Evolutionary conservation across 352 stramenopile species (phyloP), one percentile per base, ranked within the genome.

Genomic region (Globisporangium ultimum): DNA sequence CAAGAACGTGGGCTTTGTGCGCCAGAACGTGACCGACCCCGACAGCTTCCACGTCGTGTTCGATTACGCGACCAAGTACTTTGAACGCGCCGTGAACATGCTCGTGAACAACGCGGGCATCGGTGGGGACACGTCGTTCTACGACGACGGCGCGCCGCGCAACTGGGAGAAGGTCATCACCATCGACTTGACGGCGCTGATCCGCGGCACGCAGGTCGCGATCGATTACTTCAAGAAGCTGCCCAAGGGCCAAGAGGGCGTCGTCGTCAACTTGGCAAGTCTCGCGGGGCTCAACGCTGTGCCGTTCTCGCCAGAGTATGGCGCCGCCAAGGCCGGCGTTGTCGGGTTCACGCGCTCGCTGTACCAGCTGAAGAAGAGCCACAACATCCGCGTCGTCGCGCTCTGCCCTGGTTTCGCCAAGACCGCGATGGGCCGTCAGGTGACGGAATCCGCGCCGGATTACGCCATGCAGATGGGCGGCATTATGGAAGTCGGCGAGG

Each of bases 41-140:
- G 69, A 76, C 50, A 84, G 71, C 48, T 94, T 92, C 69, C 60
- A 76, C 49, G 68, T 61, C 6, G 69, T 66, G 8, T 93, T 91
- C 49, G 78, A 86, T 22, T 78, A 74, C 57, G 80, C 80, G 45
- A 60, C 51, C 57, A 72, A 75, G 58, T 86, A 80, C 58, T 92
- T 94, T 58, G 72, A 76, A 18, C 50, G 48, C 32, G 71, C 70
- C 0, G 71, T 91, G 10, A 93, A 93, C 65, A 40, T 92, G 45
- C 71, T 93, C 36, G 82, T 84, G 2, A 93, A 93, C 68, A 93
- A 93, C 58, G 84, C 84, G 4, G 84, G 84, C 18, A 91, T 93
- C 34, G 76, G 68, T 2, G 75, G 76, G 4, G 64, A 88, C 51
- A 71, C 79, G 65, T 66, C 66, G 17, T 89, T 80, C 58, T 87